Conservation (phyloP, 139 green algal species). For the Volvox africanus region DNA sequence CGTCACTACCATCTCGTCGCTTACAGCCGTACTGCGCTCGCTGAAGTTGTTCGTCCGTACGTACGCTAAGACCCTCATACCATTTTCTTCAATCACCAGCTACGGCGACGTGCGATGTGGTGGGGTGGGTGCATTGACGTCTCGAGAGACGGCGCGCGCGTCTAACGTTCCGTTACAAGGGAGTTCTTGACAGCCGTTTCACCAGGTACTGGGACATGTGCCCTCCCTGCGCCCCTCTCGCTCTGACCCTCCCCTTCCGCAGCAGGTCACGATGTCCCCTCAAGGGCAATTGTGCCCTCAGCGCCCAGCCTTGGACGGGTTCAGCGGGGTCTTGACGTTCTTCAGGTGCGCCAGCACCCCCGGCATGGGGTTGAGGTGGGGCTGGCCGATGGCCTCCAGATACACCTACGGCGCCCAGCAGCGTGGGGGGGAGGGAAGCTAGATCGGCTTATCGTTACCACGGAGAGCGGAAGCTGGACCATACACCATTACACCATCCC, state of each 20-base stretch:
- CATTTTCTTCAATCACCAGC: no score
- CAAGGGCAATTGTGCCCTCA: background rate
- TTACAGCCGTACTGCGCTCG: no score
- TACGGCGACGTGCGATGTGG: no score
- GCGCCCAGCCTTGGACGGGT: background rate
- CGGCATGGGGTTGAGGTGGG: constrained; percentile 9
- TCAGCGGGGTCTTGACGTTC: background rate
- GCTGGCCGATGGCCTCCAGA: background rate
- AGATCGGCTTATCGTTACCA: background rate
- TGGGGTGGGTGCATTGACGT: no score
- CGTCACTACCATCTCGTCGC: no score
- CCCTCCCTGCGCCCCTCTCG: background rate
- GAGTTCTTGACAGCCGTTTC: no score
- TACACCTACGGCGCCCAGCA: constrained; percentile 4
- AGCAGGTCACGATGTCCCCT: no score
- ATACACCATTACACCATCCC: background rate
- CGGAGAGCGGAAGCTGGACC: background rate
- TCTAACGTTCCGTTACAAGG: no score
- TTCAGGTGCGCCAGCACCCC: constrained; percentile 23
- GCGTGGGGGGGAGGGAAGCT: background rate
- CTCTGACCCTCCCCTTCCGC: background rate
- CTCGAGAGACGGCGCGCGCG: no score
- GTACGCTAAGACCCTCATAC: no score
- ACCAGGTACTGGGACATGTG: background rate
- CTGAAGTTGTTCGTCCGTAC: no score